Evolutionary conservation across 345 rosid species (phyloP).

Genomic region (Gossypium bickii): DNA sequence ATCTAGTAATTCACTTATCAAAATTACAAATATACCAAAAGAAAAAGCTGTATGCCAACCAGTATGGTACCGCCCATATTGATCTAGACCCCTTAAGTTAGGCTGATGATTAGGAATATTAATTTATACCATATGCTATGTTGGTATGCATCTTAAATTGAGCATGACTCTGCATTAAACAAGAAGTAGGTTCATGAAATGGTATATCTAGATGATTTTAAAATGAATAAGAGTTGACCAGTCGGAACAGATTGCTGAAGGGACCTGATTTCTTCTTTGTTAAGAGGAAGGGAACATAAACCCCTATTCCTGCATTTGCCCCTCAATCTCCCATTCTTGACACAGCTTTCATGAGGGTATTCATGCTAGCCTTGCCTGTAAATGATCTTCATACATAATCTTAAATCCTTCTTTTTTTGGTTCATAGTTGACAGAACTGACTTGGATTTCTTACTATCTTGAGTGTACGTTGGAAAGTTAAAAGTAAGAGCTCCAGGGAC

Average conservation of each 20-base stretch:
- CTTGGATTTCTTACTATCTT: too few relatives aligned
- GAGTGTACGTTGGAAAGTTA: too few relatives aligned
- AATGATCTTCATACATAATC: too few relatives aligned
- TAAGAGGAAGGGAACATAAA: background rate
- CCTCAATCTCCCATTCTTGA: background rate
- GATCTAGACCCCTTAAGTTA: background rate
- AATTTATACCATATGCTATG: background rate
- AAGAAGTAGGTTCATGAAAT: background rate
- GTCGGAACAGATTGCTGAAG: background rate
- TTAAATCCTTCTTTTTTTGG: too few relatives aligned
- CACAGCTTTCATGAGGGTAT: background rate
- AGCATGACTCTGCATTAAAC: background rate
- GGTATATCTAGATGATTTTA: background rate
- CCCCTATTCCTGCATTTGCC: background rate
- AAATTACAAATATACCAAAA: too few relatives aligned
- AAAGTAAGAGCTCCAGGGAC: background rate
- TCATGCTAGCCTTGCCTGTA: background rate
- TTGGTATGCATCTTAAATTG: background rate
- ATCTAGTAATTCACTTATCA: background rate
- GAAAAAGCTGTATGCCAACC: too few relatives aligned
- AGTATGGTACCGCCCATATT: background rate
- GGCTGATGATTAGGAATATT: background rate
- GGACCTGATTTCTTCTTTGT: background rate
- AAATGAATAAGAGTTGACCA: background rate
- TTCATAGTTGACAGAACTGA: too few relatives aligned